phyloP scores from a whole-genome alignment of 768 basidiomycete species.

The Mrakia blollopis region DNA sequence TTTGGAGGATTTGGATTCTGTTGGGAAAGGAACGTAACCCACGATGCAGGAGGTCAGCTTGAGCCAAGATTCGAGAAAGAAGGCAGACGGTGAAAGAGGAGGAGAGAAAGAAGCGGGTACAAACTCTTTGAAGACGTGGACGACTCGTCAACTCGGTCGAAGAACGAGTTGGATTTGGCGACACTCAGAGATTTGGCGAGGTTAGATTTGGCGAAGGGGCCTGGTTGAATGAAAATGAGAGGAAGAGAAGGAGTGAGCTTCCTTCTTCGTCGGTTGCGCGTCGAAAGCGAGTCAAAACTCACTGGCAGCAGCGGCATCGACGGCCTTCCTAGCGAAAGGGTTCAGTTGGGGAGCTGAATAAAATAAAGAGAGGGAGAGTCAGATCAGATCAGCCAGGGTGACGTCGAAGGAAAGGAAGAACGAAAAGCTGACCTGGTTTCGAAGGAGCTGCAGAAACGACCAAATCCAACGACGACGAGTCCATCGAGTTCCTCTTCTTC shows the following conservation, averaged over 20 bases:
- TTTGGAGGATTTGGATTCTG: conserved; percentile 6
- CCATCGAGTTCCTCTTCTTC: conserved; percentile 22
- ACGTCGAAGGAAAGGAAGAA: too few relatives aligned
- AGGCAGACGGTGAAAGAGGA: background rate
- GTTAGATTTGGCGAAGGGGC: conserved; percentile 24
- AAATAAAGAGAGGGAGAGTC: background rate
- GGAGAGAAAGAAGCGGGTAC: background rate
- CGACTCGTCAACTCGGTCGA: conserved; percentile 30
- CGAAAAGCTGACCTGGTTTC: background rate
- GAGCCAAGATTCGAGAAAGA: background rate
- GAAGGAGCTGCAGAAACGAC: background rate
- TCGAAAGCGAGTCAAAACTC: background rate
- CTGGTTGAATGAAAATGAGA: background rate
- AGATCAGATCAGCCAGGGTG: background rate
- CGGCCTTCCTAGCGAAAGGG: conserved; percentile 19
- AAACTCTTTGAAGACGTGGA: background rate
- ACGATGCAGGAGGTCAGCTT: background rate
- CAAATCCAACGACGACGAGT: background rate
- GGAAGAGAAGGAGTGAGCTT: background rate
- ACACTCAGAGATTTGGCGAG: conserved; percentile 11
- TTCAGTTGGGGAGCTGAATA: background rate
- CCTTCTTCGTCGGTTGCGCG: too few relatives aligned
- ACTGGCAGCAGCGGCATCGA: background rate
- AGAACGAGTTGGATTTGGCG: conserved; percentile 28
- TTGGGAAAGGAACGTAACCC: background rate